These are phyloP conservation scores for Coemansia sp. DNA, from an alignment of 192 early-diverging fungal species.

Conservation along the genomic window DNA sequence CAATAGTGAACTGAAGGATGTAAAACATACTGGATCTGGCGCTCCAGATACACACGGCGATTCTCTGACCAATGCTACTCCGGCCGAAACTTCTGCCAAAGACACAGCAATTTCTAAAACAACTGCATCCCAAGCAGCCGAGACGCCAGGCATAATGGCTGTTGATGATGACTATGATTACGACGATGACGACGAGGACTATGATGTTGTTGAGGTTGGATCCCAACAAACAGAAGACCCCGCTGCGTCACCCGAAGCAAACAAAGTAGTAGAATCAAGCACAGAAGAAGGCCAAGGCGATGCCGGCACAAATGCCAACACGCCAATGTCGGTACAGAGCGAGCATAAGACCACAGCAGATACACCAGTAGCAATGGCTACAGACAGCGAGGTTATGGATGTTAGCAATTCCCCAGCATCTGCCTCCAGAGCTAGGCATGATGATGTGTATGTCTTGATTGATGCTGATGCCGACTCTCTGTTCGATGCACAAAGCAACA, in stretches of 20 bases:
- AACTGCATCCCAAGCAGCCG: neutral
- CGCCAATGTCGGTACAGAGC: conserved; percentile 18
- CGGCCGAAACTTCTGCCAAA: neutral
- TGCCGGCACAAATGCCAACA: conserved; percentile 10
- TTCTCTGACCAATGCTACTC: neutral
- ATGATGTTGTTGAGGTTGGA: neutral
- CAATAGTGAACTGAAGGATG: neutral
- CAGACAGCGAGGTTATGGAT: conserved; percentile 19
- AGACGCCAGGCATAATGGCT: conserved; percentile 8
- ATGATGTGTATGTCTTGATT: neutral
- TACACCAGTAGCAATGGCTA: neutral
- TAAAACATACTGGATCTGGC: neutral
- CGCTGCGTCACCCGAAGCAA: neutral
- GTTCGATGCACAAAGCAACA: conserved; percentile 7
- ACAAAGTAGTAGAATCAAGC: neutral
- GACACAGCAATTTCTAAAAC: neutral
- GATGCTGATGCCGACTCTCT: conserved; percentile 22
- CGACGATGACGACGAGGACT: neutral
- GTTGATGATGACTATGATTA: neutral
- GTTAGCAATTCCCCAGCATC: conserved; percentile 7
- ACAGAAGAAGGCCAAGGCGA: neutral
- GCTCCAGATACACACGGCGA: neutral
- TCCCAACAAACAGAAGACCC: neutral
- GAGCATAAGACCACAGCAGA: neutral
- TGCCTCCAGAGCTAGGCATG: neutral